These are phyloP conservation scores for Stereocaulon alpinum DNA, from an alignment of 495 filamentous ascomycete genomes.

Conservation along the genomic window DNA sequence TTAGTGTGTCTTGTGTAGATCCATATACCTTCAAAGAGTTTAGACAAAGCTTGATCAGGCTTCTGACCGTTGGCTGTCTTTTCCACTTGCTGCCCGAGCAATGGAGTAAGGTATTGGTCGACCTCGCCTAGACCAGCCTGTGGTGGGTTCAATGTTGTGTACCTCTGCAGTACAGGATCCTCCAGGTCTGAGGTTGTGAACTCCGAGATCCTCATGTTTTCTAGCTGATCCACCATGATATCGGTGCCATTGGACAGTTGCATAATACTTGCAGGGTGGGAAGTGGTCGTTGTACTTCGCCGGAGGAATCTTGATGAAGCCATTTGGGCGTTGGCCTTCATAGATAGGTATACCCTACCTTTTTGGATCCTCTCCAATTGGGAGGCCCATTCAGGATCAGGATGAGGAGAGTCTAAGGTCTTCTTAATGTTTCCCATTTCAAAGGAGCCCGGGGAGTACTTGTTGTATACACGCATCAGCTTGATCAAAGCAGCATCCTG, in stretches of 20 bases:
- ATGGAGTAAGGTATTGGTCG: slow-evolving; percentile 55
- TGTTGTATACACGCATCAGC: slow-evolving; percentile 77
- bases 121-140: slow-evolving; percentile 45
- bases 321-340: slow-evolving; percentile 19
- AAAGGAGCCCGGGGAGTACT: slow-evolving; percentile 65
- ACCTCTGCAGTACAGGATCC: slow-evolving; percentile 70
- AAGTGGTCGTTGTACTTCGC: slow-evolving; percentile 31
- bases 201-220: slow-evolving; percentile 42
- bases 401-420: slow-evolving; percentile 39
- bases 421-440: neutral
- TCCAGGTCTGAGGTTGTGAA: slow-evolving; percentile 47
- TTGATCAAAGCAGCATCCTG: slow-evolving; percentile 66
- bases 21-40: slow-evolving; percentile 45
- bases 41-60: slow-evolving; percentile 32
- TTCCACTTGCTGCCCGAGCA: slow-evolving; percentile 48
- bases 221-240: slow-evolving; percentile 63
- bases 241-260: slow-evolving; percentile 69
- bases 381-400: slow-evolving; percentile 66
- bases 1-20: slow-evolving; percentile 54
- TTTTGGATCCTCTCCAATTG: slow-evolving; percentile 47
- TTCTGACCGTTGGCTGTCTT: slow-evolving; percentile 38
- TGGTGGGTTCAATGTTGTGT: slow-evolving; percentile 53
- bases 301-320: slow-evolving; percentile 37
- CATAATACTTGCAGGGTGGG: slow-evolving; percentile 52
- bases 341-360: slow-evolving; percentile 18